Conservation (phyloP, 805 yeast species). For the Yarrowia sp. region DNA sequence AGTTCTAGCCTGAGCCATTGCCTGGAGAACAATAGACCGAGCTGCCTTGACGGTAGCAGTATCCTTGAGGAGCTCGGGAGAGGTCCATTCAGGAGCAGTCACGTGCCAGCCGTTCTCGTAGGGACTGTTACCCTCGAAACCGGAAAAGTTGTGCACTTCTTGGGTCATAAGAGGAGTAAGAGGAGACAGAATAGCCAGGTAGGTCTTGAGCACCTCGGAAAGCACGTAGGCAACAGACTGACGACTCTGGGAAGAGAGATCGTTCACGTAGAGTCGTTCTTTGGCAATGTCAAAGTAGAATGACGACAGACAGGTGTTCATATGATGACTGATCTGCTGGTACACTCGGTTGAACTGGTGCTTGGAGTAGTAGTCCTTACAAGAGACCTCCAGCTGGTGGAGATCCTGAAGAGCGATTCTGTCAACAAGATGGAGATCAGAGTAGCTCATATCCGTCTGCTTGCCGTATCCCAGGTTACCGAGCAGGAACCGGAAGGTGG, state of each 20-base stretch:
- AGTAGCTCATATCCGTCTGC: constrained; percentile 31
- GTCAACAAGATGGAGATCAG: constrained; percentile 45
- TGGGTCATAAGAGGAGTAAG: constrained; percentile 80
- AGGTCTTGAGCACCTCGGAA: constrained; percentile 49
- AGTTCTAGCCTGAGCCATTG: constrained; percentile 56
- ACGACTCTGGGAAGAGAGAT: constrained; percentile 46
- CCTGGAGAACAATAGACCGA: constrained; percentile 48
- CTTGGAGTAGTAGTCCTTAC: constrained; percentile 47
- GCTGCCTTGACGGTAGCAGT: constrained; percentile 48
- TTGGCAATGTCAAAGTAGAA: constrained; percentile 82
- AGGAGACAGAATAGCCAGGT: constrained; percentile 71
- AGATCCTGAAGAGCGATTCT: constrained; percentile 58
- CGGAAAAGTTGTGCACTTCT: constrained; percentile 74
- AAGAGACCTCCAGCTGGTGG: constrained; percentile 44
- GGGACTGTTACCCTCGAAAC: constrained; percentile 43
- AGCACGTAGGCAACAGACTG: constrained; percentile 66
- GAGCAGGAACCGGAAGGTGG: constrained; percentile 73
- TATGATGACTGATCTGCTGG: constrained; percentile 62
- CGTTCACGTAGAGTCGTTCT: constrained; percentile 78
- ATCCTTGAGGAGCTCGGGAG: constrained; percentile 42
- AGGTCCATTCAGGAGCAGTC: constrained; percentile 40
- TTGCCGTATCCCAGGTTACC: constrained; percentile 63
- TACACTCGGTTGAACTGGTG: constrained; percentile 70
- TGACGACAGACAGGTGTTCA: constrained; percentile 74
- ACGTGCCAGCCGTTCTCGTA: constrained; percentile 47